phyloP scores from a whole-genome alignment of 495 filamentous ascomycete species.

The Penicillium mononematosum region DNA sequence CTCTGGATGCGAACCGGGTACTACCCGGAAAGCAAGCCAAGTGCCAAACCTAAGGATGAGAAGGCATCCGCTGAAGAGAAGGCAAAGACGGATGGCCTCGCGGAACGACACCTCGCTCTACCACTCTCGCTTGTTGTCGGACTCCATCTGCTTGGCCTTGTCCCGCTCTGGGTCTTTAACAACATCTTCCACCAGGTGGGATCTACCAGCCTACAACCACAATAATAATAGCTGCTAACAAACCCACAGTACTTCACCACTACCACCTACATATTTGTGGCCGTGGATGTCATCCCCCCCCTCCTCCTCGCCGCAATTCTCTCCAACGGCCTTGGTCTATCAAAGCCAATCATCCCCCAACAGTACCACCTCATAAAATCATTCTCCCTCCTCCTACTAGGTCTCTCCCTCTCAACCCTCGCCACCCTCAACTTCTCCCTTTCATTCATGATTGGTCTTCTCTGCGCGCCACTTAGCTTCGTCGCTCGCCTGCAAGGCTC shows the following conservation, averaged over 20 bases:
- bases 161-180: constrained; percentile 89
- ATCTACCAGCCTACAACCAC: constrained; percentile 8
- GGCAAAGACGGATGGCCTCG: constrained; percentile 26
- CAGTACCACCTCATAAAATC: constrained; percentile 79
- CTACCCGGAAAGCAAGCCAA: constrained; percentile 28
- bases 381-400: constrained; percentile 87
- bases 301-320: constrained; percentile 57
- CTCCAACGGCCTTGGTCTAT: constrained; percentile 45
- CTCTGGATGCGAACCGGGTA: constrained; percentile 85
- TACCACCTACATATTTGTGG: constrained; percentile 49
- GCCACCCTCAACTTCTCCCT: constrained; percentile 97
- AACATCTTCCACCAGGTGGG: constrained; percentile 64
- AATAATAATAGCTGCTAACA: constrained; percentile 24
- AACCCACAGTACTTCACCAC: constrained; percentile 52
- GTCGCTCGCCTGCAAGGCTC: constrained; percentile 48
- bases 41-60: constrained; percentile 25
- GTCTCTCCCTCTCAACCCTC: constrained; percentile 86
- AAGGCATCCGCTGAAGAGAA: constrained; percentile 23
- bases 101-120: constrained; percentile 74
- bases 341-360: constrained; percentile 55
- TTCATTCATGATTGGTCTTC: constrained; percentile 78
- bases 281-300: constrained; percentile 58
- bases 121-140: constrained; percentile 70
- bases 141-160: constrained; percentile 72
- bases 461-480: constrained; percentile 75